These are phyloP conservation scores for Coemansia sp. DNA, from an alignment of 192 early-diverging fungal genomes.

Conservation along the genomic window DNA sequence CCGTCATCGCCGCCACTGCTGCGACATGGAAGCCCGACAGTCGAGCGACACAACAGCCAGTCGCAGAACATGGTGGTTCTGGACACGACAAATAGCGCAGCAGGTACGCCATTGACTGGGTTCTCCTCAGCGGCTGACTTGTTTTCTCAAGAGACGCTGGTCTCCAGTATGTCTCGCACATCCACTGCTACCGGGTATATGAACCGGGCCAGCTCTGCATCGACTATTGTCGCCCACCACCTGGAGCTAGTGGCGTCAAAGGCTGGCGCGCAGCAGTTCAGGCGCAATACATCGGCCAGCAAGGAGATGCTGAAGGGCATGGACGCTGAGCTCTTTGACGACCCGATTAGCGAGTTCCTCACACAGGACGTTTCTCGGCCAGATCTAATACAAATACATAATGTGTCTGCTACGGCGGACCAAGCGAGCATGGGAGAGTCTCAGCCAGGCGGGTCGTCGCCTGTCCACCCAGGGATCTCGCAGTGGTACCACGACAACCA, in stretches of 20 bases:
- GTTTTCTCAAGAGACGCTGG: constrained; percentile 10
- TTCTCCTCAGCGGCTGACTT: background rate
- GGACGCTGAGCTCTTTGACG: constrained; percentile 29
- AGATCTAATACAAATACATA: background rate
- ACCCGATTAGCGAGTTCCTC: constrained; percentile 49
- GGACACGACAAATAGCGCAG: background rate
- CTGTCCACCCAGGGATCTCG: constrained; percentile 17
- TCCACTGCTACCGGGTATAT: background rate
- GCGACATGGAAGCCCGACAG: constrained; percentile 44
- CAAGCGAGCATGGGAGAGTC: background rate
- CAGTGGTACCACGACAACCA: constrained; percentile 48
- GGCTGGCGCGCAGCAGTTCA: background rate
- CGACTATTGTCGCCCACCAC: background rate
- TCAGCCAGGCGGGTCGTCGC: background rate
- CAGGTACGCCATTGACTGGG: background rate
- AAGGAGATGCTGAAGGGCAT: constrained; percentile 6
- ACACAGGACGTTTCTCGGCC: constrained; percentile 3
- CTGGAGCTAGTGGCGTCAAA: background rate
- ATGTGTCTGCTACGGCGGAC: background rate
- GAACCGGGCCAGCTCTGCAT: constrained; percentile 9
- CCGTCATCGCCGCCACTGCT: constrained; percentile 45
- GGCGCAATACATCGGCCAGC: background rate
- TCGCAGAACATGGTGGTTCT: background rate
- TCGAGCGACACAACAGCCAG: constrained; percentile 14
- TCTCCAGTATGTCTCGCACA: background rate